Conservation (phyloP, 768 basidiomycete species). For the Suillus fuscotomentosus region DNA sequence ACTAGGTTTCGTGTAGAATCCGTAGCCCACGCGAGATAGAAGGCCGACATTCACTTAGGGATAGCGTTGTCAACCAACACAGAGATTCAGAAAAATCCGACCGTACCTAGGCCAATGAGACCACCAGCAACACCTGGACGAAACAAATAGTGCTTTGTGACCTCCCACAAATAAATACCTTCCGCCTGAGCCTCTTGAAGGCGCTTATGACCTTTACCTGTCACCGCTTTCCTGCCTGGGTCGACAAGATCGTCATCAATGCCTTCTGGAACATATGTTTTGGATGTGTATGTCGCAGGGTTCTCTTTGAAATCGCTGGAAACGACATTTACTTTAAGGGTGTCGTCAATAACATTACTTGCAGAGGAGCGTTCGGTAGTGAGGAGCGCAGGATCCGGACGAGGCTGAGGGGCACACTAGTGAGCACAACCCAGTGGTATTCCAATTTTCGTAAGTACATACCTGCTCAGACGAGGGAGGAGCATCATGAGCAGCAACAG, state of each 20-base stretch:
- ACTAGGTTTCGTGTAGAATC: constrained; percentile 60
- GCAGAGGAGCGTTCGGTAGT: constrained; percentile 46
- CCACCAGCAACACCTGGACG: constrained; percentile 73
- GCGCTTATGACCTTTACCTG: constrained; percentile 31
- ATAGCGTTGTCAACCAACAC: background rate
- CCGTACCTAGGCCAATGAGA: constrained; percentile 64
- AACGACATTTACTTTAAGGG: constrained; percentile 57
- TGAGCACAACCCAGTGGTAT: constrained; percentile 8
- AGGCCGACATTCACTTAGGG: constrained; percentile 68
- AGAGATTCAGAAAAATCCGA: background rate
- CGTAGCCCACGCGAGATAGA: constrained; percentile 57
- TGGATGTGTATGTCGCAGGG: constrained; percentile 38
- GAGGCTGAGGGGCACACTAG: constrained; percentile 41
- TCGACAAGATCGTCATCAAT: constrained; percentile 9
- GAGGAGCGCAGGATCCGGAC: constrained; percentile 62
- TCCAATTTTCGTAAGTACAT: constrained; percentile 12
- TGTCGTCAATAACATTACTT: constrained; percentile 41
- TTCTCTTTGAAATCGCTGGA: constrained; percentile 47
- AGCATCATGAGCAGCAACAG: constrained; percentile 59
- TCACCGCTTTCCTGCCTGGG: background rate
- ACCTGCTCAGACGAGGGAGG: constrained; percentile 48
- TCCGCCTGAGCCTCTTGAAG: constrained; percentile 48
- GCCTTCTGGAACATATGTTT: constrained; percentile 17
- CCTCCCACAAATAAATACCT: constrained; percentile 50
- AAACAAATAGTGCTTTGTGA: constrained; percentile 52